Evolutionary conservation across 2,329 filamentous ascomycete genomes (phyloP).

Genomic region (Fusarium sp.): DNA sequence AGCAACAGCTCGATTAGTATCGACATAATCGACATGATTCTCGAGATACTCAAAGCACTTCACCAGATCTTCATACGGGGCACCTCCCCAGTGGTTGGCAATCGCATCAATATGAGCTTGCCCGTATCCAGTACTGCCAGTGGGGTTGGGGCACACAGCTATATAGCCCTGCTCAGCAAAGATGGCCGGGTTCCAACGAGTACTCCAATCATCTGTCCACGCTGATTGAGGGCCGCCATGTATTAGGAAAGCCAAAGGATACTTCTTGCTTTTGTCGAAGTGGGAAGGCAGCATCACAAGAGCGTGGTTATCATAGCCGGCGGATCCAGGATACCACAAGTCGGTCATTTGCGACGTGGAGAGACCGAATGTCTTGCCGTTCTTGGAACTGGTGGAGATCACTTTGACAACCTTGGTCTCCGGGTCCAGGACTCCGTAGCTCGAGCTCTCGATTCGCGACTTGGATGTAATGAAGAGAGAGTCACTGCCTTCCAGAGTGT

Average conservation of each 20-base stretch:
- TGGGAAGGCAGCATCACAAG: slow-evolving; percentile 71
- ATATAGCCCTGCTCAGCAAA: slow-evolving; percentile 91
- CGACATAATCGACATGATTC: slow-evolving; percentile 71
- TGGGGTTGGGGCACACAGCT: slow-evolving; percentile 83
- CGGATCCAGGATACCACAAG: slow-evolving; percentile 74
- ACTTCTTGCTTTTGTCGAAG: slow-evolving; percentile 76
- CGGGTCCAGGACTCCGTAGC: slow-evolving; percentile 69
- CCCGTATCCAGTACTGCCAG: slow-evolving; percentile 84
- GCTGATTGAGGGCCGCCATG: slow-evolving; percentile 85
- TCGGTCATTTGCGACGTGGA: slow-evolving; percentile 64
- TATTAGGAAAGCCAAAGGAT: slow-evolving; percentile 81
- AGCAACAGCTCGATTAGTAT: slow-evolving; percentile 75
- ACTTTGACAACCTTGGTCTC: slow-evolving; percentile 48
- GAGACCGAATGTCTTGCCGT: slow-evolving; percentile 73
- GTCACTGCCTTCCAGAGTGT: slow-evolving; percentile 57
- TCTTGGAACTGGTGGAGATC: slow-evolving; percentile 71
- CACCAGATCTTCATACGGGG: slow-evolving; percentile 84
- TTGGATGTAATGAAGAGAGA: slow-evolving; percentile 72
- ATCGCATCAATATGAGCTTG: slow-evolving; percentile 82
- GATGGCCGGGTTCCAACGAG: slow-evolving; percentile 85
- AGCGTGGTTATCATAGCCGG: slow-evolving; percentile 73
- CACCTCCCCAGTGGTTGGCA: slow-evolving; percentile 81
- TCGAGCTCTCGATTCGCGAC: slow-evolving; percentile 77
- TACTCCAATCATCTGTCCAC: slow-evolving; percentile 80
- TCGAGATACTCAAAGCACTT: slow-evolving; percentile 80